Evolutionary conservation across 306 rosid species (phyloP).

Genomic region (Erythrophleum fordii): DNA sequence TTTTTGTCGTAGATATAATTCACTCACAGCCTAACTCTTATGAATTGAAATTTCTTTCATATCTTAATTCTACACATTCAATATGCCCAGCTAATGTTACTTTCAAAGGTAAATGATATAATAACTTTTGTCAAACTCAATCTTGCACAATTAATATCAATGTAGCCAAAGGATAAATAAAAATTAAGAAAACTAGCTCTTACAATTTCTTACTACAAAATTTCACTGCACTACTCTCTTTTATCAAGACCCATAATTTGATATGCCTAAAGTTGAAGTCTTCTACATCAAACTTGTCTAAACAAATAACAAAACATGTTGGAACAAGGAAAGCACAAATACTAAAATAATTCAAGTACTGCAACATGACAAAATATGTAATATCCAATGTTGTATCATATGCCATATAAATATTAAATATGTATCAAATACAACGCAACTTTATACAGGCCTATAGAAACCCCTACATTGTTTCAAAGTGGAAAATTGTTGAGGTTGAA

Average conservation of each 20-base stretch:
- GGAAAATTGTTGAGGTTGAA: conserved; percentile 33
- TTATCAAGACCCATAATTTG: background rate
- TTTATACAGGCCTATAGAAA: background rate
- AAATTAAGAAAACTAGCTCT: background rate
- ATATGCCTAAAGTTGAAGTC: background rate
- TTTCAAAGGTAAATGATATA: too few species aligned
- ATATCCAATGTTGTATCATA: background rate
- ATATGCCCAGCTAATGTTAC: too few species aligned
- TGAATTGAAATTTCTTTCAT: too few species aligned
- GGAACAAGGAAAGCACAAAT: background rate
- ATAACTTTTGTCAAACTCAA: too few species aligned
- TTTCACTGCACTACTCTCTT: background rate
- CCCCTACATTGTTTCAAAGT: background rate
- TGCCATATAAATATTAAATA: background rate
- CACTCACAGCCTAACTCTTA: background rate
- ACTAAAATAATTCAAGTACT: background rate
- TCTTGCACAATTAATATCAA: too few species aligned
- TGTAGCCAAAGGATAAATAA: too few species aligned
- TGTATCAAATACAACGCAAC: background rate
- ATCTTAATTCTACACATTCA: too few species aligned
- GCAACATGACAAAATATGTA: too few species aligned
- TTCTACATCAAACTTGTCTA: background rate
- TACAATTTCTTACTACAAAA: background rate
- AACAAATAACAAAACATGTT: background rate
- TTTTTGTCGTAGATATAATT: too few species aligned